A percentile compares a stretch with the other conserved stretches of the same genome.
Evolutionary conservation across 371 early-diverging fungal species (phyloP).

Genomic region (Blakeslea trispora): DNA sequence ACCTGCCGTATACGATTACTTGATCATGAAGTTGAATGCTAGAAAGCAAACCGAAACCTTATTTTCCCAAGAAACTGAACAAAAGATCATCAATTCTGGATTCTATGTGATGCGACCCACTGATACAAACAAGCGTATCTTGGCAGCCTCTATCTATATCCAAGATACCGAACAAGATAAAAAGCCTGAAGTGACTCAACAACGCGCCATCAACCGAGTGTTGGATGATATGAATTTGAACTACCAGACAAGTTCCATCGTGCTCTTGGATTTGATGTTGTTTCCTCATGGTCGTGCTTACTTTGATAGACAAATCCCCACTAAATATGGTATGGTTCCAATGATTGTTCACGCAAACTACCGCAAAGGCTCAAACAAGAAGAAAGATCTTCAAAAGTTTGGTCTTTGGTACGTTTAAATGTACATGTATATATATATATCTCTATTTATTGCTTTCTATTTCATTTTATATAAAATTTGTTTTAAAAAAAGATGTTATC

Average conservation of each 20-base stretch:
- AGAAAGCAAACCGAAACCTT: slow-evolving; percentile 39
- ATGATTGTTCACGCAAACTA: slow-evolving; percentile 55
- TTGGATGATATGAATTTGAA: slow-evolving; percentile 42
- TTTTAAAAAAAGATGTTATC: too few species aligned
- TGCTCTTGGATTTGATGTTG: slow-evolving; percentile 36
- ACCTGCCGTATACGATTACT: slow-evolving; percentile 40
- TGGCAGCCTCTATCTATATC: slow-evolving; percentile 44
- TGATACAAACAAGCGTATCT: slow-evolving; percentile 40
- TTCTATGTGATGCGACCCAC: slow-evolving; percentile 56
- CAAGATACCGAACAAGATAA: slow-evolving; percentile 35
- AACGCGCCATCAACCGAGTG: slow-evolving; percentile 50
- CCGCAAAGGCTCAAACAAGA: slow-evolving; percentile 59
- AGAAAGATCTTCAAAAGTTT: slow-evolving; percentile 40
- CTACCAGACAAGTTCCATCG: slow-evolving; percentile 47
- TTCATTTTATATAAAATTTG: too few species aligned
- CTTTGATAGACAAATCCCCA: slow-evolving; percentile 43
- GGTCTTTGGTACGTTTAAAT: slow-evolving; percentile 46
- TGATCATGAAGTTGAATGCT: slow-evolving; percentile 37
- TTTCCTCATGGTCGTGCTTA: slow-evolving; percentile 53
- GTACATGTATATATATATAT: neutral
- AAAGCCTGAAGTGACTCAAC: slow-evolving; percentile 49
- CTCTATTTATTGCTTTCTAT: too few species aligned
- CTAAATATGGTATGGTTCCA: slow-evolving; percentile 39
- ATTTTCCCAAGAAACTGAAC: slow-evolving; percentile 48
- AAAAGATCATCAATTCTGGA: slow-evolving; percentile 46